Evolutionary conservation across 2,329 filamentous ascomycete species (phyloP).

Genomic region (Phoma sp.): DNA sequence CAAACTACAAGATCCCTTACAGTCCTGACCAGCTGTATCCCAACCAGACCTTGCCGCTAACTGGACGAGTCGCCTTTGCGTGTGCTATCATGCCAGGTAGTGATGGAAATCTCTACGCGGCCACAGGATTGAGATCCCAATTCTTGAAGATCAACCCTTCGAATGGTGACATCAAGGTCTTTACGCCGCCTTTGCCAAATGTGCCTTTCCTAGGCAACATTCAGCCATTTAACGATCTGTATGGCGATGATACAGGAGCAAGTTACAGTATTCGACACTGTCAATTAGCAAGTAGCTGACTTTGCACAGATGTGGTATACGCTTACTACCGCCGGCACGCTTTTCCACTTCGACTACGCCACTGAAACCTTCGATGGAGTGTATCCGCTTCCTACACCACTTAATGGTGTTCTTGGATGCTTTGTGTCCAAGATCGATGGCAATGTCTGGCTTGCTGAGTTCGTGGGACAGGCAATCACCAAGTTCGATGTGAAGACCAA

Average conservation of each 20-base stretch:
- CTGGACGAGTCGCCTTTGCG: conserved; percentile 12
- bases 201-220: conserved; percentile 16
- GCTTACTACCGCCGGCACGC: conserved; percentile 15
- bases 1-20: conserved; percentile 15
- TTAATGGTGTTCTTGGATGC: conserved; percentile 16
- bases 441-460: conserved; percentile 17
- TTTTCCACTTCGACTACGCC: conserved; percentile 18
- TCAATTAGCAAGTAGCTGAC: neutral
- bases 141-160: conserved; percentile 15
- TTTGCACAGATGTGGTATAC: conserved; percentile 16
- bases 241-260: conserved; percentile 8
- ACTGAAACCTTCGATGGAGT: conserved; percentile 19
- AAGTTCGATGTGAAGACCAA: conserved; percentile 15
- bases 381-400: conserved; percentile 15
- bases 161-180: conserved; percentile 15
- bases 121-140: conserved; percentile 15
- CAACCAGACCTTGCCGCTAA: conserved; percentile 10
- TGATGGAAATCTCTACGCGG: conserved; percentile 17
- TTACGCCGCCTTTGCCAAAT: conserved; percentile 16
- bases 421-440: conserved; percentile 17
- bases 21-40: conserved; percentile 12
- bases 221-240: conserved; percentile 17
- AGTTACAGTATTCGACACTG: neutral
- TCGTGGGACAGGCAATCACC: conserved; percentile 18
- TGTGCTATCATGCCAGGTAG: conserved; percentile 14